Percentiles rank a stretch among this genome's conserved stretches.
phyloP scores from a whole-genome alignment of 2,329 filamentous ascomycete species.

The Aspergillus ibericus region DNA sequence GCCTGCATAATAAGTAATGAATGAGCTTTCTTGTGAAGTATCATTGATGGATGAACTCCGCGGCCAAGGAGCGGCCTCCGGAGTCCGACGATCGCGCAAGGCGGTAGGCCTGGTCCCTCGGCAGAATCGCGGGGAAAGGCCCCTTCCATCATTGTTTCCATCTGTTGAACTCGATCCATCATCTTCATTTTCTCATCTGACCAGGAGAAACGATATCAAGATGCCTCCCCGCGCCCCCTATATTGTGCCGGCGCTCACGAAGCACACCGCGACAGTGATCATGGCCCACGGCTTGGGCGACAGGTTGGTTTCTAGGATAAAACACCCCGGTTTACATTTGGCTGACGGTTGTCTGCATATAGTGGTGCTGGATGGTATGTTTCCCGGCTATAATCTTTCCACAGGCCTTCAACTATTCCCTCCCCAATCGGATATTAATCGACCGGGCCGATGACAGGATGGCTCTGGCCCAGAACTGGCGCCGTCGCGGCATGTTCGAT shows the following conservation, averaged over 20 bases:
- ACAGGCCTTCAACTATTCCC: neutral
- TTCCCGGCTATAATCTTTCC: neutral
- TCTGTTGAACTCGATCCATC: neutral
- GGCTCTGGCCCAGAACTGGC: constrained; percentile 82
- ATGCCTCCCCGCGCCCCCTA: constrained; percentile 57
- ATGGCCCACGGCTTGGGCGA: constrained; percentile 92
- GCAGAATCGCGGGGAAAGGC: constrained; percentile 26
- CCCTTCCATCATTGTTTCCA: constrained; percentile 1
- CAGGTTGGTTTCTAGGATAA: constrained; percentile 54
- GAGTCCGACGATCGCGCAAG: neutral
- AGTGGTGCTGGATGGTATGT: constrained; percentile 52
- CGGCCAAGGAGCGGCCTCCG: neutral
- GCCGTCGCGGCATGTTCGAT: constrained; percentile 73
- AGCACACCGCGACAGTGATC: constrained; percentile 92
- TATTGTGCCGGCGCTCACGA: constrained; percentile 74
- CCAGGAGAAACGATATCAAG: constrained; percentile 15
- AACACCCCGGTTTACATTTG: neutral
- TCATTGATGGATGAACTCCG: neutral
- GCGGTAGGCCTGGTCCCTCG: constrained; percentile 24
- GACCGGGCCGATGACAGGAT: constrained; percentile 48
- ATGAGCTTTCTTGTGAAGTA: too few species aligned
- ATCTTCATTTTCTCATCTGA: neutral
- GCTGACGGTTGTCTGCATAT: constrained; percentile 13
- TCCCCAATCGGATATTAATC: neutral
- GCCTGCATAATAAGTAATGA: neutral